Evolutionary conservation across 176 grass and related monocot species (phyloP).

Genomic region (Cocos nucifera): DNA sequence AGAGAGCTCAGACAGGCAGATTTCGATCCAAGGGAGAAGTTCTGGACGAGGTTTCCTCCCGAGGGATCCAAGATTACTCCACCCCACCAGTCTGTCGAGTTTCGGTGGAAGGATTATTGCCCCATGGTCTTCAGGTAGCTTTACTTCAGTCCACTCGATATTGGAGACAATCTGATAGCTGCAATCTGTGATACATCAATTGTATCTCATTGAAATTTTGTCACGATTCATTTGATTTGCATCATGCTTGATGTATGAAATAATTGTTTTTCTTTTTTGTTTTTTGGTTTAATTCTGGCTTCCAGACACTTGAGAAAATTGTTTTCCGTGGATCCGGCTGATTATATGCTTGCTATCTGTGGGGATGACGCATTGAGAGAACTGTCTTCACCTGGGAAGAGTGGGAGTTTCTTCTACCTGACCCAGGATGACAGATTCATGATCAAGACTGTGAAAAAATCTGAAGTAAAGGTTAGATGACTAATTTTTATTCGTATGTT

Average conservation of each 20-base stretch:
- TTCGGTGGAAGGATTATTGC: constrained; percentile 87
- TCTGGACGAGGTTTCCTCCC: constrained; percentile 77
- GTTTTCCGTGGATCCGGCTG: constrained; percentile 70
- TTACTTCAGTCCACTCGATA: no score
- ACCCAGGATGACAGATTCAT: constrained; percentile 81
- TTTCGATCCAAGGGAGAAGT: constrained; percentile 71
- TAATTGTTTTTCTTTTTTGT: neutral
- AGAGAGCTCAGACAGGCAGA: constrained; percentile 38
- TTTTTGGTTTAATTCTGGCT: neutral
- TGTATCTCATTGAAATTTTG: no score
- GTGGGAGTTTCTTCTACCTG: constrained; percentile 76
- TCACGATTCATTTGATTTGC: neutral
- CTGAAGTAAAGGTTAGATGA: constrained; percentile 60
- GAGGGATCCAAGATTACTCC: constrained; percentile 82
- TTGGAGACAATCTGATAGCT: no score
- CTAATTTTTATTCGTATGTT: neutral
- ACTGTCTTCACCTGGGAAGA: constrained; percentile 74
- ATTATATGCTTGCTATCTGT: constrained; percentile 90
- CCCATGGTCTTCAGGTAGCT: constrained; percentile 66
- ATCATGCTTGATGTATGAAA: neutral
- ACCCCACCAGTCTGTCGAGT: constrained; percentile 58
- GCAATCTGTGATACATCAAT: no score
- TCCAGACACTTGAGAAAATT: constrained; percentile 63
- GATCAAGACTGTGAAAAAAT: constrained; percentile 77
- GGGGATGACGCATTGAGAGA: constrained; percentile 56